Evolutionary conservation across 805 yeast genomes (phyloP), one percentile per base, ranked within the genome.

Genomic region (Martiniozyma abietophila): DNA sequence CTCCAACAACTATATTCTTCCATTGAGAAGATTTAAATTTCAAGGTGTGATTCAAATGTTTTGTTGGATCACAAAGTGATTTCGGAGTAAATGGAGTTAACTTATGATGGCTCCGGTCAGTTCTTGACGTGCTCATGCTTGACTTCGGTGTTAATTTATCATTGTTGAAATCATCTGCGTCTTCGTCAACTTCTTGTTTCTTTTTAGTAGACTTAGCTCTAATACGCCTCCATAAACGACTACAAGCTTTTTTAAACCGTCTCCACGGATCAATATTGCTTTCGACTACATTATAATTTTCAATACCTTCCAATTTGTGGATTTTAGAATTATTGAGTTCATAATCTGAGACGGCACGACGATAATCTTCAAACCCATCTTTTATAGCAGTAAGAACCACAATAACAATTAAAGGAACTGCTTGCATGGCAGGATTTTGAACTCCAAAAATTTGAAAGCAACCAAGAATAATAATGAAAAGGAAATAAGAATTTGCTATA

Each of bases 331-430:
- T 77, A 53, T 81, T 81, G 50, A 81, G 61, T 40, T 80, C 86
- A 35, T 64, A 59, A 54, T 81, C 94, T 25, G 75, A 70, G 3
- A 64, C 46, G 2, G 71, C 69, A 47, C 94, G 67, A 38, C 81
- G 65, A 43, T 71, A 77, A 54, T 81, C 94, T 56, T 81, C 94
- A 45, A 81, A 63, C 0, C 80, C 88, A 56, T 82, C 92, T 49
- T 80, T 78, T 42, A 76, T 51, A 4, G 85, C 88, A 3, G 92
- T 81, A 43, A 81, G 61, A 35, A 66, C 63, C 14, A 81, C 86
- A 61, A 81, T 80, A 36, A 81, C 88, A 53, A 80, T 78, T 51
- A 81, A 69, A 3, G 94, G 94, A 22, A 80, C 88, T 3, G 86
- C 82, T 15, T 81, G 79, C 48, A 81, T 61, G 2, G 75, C 89